Conservation (phyloP, 352 stramenopile species). For the Globisporangium rhizosaccharum region DNA sequence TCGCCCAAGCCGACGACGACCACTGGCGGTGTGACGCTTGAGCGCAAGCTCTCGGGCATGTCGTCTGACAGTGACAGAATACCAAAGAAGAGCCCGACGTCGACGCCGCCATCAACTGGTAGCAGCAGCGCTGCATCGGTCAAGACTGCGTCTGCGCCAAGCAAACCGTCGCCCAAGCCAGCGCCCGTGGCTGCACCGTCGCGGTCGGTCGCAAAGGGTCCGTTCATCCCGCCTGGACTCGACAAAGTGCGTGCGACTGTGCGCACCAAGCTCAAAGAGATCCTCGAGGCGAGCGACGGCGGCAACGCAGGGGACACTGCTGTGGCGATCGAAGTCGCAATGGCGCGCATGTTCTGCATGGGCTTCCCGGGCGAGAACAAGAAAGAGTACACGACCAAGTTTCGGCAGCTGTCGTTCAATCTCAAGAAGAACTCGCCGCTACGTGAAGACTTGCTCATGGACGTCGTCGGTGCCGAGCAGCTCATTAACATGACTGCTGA, state of each 20-base stretch:
- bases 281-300: conserved; percentile 43
- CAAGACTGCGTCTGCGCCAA: conserved; percentile 11
- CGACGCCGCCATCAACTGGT: conserved; percentile 1
- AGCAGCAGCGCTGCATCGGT: conserved; percentile 4
- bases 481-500: conserved; percentile 81
- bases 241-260: conserved; percentile 76
- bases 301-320: conserved; percentile 48
- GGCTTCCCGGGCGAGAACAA: conserved; percentile 70
- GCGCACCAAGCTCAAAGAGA: conserved; percentile 78
- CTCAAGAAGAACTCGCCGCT: conserved; percentile 87
- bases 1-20: conserved; percentile 33
- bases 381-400: conserved; percentile 88
- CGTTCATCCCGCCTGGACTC: conserved; percentile 63
- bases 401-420: conserved; percentile 88
- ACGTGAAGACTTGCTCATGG: conserved; percentile 65
- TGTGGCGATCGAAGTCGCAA: conserved; percentile 64
- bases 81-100: conserved; percentile 20
- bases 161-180: conserved; percentile 15
- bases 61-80: conserved; percentile 25
- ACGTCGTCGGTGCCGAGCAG: conserved; percentile 64
- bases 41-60: conserved; percentile 24
- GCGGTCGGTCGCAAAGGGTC: conserved; percentile 6
- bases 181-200: neutral
- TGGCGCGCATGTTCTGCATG: conserved; percentile 69
- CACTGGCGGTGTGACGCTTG: conserved; percentile 6